Percentiles rank a stretch among this genome's conserved stretches.
Conservation (phyloP, 208 protist species). For the Lotmaria passim region DNA sequence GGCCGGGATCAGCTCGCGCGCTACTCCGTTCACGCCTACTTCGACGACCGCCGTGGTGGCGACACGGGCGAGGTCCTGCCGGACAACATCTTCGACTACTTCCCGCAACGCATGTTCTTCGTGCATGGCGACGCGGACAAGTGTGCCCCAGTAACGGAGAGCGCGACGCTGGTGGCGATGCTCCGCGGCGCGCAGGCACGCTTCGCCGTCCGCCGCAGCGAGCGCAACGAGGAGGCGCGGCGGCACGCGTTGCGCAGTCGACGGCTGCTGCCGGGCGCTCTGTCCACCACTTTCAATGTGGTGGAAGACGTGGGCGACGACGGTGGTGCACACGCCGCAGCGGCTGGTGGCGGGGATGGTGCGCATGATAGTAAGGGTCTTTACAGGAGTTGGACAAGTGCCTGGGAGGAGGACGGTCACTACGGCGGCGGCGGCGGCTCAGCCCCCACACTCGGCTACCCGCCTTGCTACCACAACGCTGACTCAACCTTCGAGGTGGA, state of each 20-base stretch:
- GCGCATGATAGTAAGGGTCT: no score
- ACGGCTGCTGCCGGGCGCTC: slow-evolving; percentile 9
- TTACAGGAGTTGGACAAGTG: no score
- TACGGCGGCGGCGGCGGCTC: not conserved
- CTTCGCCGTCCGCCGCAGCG: slow-evolving; percentile 31
- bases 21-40: slow-evolving; percentile 76
- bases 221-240: slow-evolving; percentile 29
- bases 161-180: slow-evolving; percentile 53
- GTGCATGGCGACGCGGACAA: slow-evolving; percentile 85
- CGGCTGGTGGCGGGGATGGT: no score
- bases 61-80: slow-evolving; percentile 75
- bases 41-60: slow-evolving; percentile 49
- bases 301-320: not conserved
- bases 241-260: slow-evolving; percentile 37
- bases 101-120: slow-evolving; percentile 81
- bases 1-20: slow-evolving; percentile 57
- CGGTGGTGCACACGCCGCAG: not conserved
- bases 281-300: not conserved
- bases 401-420: slow-evolving; percentile 13
- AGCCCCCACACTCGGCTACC: not conserved
- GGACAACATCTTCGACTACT: slow-evolving; percentile 84
- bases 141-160: slow-evolving; percentile 80
- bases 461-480: no score
- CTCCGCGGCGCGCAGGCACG: slow-evolving; percentile 66
- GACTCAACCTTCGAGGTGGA: no score